Base-by-base conservation (phyloP, 345 rosid species). In the Eucalyptus virginea region DNA sequence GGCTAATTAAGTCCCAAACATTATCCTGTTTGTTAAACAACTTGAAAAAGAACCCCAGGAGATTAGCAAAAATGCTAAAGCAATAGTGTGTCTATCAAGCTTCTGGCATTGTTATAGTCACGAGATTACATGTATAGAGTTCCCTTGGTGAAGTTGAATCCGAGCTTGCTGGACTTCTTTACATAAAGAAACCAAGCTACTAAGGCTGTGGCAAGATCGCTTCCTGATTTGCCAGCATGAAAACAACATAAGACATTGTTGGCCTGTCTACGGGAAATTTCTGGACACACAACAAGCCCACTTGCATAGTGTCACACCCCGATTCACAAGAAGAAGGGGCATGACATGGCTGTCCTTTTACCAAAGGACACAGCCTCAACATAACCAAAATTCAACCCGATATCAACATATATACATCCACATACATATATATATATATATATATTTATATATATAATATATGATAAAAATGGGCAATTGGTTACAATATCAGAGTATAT, bases 261-360 rank as follows among this genome's bases (percentile, higher is more conserved):
- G 91, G 93, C 67, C 94, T 87, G 34, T 89, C 93, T 21, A 30
- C 88, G 8, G 92, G 86, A 32, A 47, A 88, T 87, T 83, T 88
- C 90, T 92, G 89, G 51, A 89, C 92, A 8, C 91, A 92, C 49
- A 90, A 88, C 4, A 92, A 72, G 11, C 87, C 91, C 72, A 92
- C 80, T 65, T 91, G 90, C 15, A 88, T 86, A 62, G 49, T 47
- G 49, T 47, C 49, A 47, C 49, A 47, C 49, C 49, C 49, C 14
- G 5, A 47, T 47, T 47, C 49, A 47, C 49, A 47, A 47, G 49
- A 47, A 47, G 14, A 47, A 47, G 2, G 14, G 49, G 49, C 49
- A 47, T 47, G 11, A 47, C 49, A 47, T 12, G 2, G 49, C 49
- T 13, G 14, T 47, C 14, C 49, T 47, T 47, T 47, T 47, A 47